A percentile compares a stretch with the other conserved stretches of the same genome.
Conservation (phyloP, 768 basidiomycete genomes). For the Trametes coccinea region DNA sequence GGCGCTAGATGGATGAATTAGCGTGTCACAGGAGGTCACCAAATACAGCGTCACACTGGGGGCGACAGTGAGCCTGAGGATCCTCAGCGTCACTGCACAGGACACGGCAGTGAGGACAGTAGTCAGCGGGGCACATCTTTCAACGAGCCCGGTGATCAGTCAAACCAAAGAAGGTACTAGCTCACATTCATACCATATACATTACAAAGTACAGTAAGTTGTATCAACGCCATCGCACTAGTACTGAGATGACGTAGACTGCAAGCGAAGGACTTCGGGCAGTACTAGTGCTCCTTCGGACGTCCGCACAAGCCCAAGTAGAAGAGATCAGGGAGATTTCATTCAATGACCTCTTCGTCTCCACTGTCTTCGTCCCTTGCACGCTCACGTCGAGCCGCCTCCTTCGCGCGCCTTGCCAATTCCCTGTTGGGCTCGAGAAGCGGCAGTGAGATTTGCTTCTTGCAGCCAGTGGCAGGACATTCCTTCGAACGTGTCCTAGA, state of each 20-base stretch:
- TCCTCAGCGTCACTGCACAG: too few relatives aligned
- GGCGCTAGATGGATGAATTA: background rate
- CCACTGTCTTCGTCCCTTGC: slow-evolving; percentile 37
- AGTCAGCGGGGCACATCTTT: too few relatives aligned
- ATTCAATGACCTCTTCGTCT: slow-evolving; percentile 59
- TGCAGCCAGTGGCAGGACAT: slow-evolving; percentile 78
- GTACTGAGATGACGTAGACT: too few relatives aligned
- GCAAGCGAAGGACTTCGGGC: too few relatives aligned
- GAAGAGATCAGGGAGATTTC: background rate
- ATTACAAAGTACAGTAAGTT: slow-evolving; percentile 14
- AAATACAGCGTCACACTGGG: too few relatives aligned
- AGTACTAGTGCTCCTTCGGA: too few relatives aligned
- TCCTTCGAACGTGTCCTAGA: slow-evolving; percentile 35
- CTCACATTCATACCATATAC: background rate
- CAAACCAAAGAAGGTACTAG: too few relatives aligned
- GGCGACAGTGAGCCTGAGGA: too few relatives aligned
- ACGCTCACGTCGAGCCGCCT: slow-evolving; percentile 50
- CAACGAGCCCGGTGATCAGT: too few relatives aligned
- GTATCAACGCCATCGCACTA: too few relatives aligned
- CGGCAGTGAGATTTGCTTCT: slow-evolving; percentile 50
- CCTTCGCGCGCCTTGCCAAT: slow-evolving; percentile 63
- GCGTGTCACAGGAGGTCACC: background rate
- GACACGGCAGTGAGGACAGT: too few relatives aligned
- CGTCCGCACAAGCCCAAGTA: too few relatives aligned
- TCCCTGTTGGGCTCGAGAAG: slow-evolving; percentile 56